A percentile compares a stretch with the other conserved stretches of the same genome.
These are phyloP conservation scores for Chrysanthemum seticuspe DNA, from an alignment of 129 eudicot species.

Conservation along the genomic window DNA sequence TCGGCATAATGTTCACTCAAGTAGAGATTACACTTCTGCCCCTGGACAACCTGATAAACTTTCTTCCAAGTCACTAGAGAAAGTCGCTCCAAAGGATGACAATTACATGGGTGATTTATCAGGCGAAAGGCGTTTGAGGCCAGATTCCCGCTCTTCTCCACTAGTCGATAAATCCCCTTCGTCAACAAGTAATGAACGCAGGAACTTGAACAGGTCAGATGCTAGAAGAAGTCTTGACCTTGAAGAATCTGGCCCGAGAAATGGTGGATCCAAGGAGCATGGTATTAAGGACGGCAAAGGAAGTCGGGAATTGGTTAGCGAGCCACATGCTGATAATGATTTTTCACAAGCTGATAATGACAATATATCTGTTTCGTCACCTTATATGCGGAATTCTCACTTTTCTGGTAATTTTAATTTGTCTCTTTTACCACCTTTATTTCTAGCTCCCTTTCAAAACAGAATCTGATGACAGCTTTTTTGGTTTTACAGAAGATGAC, in stretches of 20 bases:
- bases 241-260: conserved; percentile 67
- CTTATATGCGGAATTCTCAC: conserved; percentile 46
- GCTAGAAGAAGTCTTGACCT: conserved; percentile 59
- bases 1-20: conserved; percentile 47
- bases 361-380: conserved; percentile 66
- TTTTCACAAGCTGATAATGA: conserved; percentile 62
- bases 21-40: conserved; percentile 49
- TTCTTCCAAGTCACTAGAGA: conserved; percentile 16
- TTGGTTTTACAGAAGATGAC: conserved; percentile 65
- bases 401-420: conserved; percentile 51
- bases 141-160: conserved; percentile 56
- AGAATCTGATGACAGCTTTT: conserved; percentile 4
- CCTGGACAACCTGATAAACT: conserved; percentile 45
- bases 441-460: conserved; percentile 29
- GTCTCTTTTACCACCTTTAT: conserved; percentile 47
- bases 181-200: conserved; percentile 58
- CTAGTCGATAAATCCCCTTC: conserved; percentile 71
- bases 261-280: conserved; percentile 61
- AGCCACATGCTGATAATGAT: conserved; percentile 48
- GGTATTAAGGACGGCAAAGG: conserved; percentile 54
- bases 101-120: conserved; percentile 26
- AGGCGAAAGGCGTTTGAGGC: conserved; percentile 51
- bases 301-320: conserved; percentile 51
- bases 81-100: conserved; percentile 54
- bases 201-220: conserved; percentile 51